Percentiles rank a stretch among this genome's conserved stretches.
Evolutionary conservation across 371 early-diverging fungal genomes (phyloP).

Genomic region (Mucor piriformis): DNA sequence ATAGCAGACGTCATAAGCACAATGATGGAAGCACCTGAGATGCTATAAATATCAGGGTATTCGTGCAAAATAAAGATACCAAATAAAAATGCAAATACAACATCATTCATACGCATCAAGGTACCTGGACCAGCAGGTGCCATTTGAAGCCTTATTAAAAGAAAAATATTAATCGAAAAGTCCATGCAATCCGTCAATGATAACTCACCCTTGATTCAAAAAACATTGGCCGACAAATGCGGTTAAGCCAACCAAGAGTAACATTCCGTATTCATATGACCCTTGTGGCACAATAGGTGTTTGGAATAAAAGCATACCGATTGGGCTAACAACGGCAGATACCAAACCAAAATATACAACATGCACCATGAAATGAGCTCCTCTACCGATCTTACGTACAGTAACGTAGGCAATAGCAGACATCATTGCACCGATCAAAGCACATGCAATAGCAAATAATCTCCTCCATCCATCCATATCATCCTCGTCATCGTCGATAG

Average conservation of each 20-base stretch:
- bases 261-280: constrained; percentile 33
- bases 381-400: constrained; percentile 71
- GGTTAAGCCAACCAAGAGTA: constrained; percentile 56
- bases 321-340: constrained; percentile 46
- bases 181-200: not conserved
- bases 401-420: constrained; percentile 71
- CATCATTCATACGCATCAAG: constrained; percentile 81
- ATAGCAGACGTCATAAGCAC: constrained; percentile 68
- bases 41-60: constrained; percentile 54
- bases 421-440: constrained; percentile 65
- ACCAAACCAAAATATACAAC: constrained; percentile 75
- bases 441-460: constrained; percentile 49
- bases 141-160: constrained; percentile 60
- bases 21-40: constrained; percentile 70
- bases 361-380: constrained; percentile 73
- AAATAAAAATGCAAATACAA: constrained; percentile 80
- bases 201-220: constrained; percentile 64
- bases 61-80: constrained; percentile 73
- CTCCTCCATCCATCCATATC: constrained; percentile 24
- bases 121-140: constrained; percentile 75
- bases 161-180: not conserved
- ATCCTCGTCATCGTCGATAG: not conserved
- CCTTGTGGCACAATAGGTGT: constrained; percentile 33
- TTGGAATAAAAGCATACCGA: constrained; percentile 47
- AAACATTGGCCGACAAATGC: constrained; percentile 80